Conservation (phyloP, 768 basidiomycete genomes). For the Pleurotus tuber-regium region DNA sequence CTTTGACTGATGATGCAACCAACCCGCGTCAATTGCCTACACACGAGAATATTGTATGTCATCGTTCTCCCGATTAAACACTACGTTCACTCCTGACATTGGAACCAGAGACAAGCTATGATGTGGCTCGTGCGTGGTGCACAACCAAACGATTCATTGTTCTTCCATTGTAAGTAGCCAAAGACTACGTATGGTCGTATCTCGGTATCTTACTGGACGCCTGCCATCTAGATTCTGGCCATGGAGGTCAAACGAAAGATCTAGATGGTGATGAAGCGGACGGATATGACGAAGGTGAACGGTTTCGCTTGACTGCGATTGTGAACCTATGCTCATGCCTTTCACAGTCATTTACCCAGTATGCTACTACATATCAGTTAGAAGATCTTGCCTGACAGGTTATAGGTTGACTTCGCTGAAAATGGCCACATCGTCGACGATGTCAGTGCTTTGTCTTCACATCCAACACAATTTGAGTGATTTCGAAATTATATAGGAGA, state of each 20-base stretch:
- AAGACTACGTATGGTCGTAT: too few relatives aligned
- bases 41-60: slow-evolving; percentile 69
- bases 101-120: slow-evolving; percentile 68
- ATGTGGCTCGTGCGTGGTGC: slow-evolving; percentile 88
- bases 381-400: background rate
- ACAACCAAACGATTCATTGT: slow-evolving; percentile 78
- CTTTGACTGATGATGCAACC: slow-evolving; percentile 74
- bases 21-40: slow-evolving; percentile 72
- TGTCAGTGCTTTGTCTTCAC: slow-evolving; percentile 39
- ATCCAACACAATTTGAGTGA: slow-evolving; percentile 9
- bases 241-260: slow-evolving; percentile 90
- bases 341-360: slow-evolving; percentile 82
- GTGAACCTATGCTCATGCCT: background rate
- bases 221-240: slow-evolving; percentile 70
- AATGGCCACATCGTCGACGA: slow-evolving; percentile 88
- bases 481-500: slow-evolving; percentile 35
- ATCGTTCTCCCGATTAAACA: background rate
- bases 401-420: slow-evolving; percentile 45
- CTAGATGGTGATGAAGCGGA: slow-evolving; percentile 80
- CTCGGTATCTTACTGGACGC: too few relatives aligned
- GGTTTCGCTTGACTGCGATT: background rate
- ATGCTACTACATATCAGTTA: slow-evolving; percentile 34
- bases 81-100: background rate
- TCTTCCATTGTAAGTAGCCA: slow-evolving; percentile 77
- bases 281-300: slow-evolving; percentile 75